Evolutionary conservation across 352 stramenopile genomes (phyloP).

Genomic region (Aphanomyces invadans): DNA sequence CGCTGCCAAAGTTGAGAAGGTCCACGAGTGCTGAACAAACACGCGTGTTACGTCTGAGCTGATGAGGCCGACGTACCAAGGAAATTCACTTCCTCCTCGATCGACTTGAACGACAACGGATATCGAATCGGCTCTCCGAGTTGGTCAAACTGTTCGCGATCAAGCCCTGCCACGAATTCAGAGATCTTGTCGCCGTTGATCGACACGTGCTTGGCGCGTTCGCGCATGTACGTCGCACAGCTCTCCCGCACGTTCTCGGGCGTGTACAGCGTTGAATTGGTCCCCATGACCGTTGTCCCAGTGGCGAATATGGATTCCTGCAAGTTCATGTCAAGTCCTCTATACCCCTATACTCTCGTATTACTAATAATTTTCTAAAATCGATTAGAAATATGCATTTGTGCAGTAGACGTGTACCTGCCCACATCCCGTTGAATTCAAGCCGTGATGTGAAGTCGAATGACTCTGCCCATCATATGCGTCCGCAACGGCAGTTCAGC

Average conservation of each 20-base stretch:
- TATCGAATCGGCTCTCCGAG: constrained; percentile 47
- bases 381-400: too few relatives aligned
- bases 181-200: constrained; percentile 43
- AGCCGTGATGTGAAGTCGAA: too few relatives aligned
- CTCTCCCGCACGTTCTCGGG: constrained; percentile 37
- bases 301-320: too few relatives aligned
- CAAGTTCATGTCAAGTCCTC: too few relatives aligned
- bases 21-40: constrained; percentile 49
- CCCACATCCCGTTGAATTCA: too few relatives aligned
- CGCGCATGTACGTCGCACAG: constrained; percentile 41
- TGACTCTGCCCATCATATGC: too few relatives aligned
- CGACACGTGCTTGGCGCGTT: constrained; percentile 38
- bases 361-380: too few relatives aligned
- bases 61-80: constrained; percentile 53
- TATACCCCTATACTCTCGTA: too few relatives aligned
- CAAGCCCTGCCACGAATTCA: constrained; percentile 43
- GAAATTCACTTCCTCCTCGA: constrained; percentile 72
- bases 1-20: constrained; percentile 74
- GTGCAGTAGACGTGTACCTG: too few relatives aligned
- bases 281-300: neutral
- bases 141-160: constrained; percentile 43
- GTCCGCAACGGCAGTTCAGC: too few relatives aligned
- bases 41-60: too few relatives aligned
- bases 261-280: neutral
- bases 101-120: constrained; percentile 64